These are phyloP conservation scores for Globisporangium spiculum DNA, from an alignment of 352 stramenopile species.

Conservation along the genomic window DNA sequence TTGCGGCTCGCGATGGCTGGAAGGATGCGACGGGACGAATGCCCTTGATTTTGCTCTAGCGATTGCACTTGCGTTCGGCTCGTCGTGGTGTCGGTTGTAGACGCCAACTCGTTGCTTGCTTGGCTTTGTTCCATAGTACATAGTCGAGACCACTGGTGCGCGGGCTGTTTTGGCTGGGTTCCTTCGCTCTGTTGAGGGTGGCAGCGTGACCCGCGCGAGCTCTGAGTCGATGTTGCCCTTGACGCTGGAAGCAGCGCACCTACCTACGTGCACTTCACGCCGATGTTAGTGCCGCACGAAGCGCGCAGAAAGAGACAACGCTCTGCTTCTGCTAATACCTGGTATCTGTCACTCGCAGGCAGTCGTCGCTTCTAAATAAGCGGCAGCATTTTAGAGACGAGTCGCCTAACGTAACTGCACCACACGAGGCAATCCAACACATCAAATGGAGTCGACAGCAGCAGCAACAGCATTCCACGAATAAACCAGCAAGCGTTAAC, in stretches of 20 bases:
- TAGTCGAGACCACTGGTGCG: neutral
- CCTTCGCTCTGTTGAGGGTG: neutral
- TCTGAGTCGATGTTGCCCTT: neutral
- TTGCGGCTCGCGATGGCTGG: neutral
- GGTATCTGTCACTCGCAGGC: neutral
- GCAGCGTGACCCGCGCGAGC: neutral
- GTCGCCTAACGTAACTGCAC: neutral
- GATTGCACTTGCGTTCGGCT: neutral
- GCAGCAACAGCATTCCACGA: neutral
- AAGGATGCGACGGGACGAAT: neutral
- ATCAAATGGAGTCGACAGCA: neutral
- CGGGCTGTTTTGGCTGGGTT: neutral
- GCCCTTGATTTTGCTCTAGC: neutral
- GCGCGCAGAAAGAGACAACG: neutral
- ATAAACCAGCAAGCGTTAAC: neutral
- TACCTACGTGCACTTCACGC: neutral
- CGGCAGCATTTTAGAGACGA: neutral
- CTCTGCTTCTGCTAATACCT: neutral
- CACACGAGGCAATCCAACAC: neutral
- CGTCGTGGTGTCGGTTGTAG: neutral
- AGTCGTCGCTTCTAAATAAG: neutral
- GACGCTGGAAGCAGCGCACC: neutral
- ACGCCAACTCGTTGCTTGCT: neutral
- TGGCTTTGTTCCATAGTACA: slow-evolving; percentile 10
- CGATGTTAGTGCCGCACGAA: neutral